Percentiles rank a stretch among this genome's conserved stretches.
Conservation (phyloP, 2,329 filamentous ascomycete genomes). For the Aureobasidium zeae region DNA sequence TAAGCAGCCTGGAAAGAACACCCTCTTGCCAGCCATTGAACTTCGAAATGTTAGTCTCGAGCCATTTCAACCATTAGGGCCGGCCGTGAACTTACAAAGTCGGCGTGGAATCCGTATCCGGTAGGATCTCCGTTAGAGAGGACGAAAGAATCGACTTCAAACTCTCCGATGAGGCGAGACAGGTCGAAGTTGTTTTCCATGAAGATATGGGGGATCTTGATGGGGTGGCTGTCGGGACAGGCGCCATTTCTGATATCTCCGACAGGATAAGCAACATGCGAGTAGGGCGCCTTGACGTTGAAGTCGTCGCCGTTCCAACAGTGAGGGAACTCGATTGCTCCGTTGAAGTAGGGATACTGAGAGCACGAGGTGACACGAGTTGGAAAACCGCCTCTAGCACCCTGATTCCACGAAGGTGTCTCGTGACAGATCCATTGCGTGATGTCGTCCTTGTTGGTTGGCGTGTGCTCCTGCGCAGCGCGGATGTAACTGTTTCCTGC, state of each 20-base stretch:
- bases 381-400: conserved; percentile 41
- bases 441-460: conserved; percentile 23
- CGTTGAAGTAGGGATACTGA: conserved; percentile 43
- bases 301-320: conserved; percentile 65
- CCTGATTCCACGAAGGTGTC: conserved; percentile 42
- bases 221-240: conserved; percentile 45
- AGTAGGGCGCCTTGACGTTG: conserved; percentile 46
- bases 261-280: conserved; percentile 55
- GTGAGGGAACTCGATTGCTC: conserved; percentile 61
- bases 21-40: conserved; percentile 42
- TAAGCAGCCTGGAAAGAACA: conserved; percentile 25
- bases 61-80: not conserved
- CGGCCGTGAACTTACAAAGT: conserved; percentile 27
- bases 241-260: conserved; percentile 40
- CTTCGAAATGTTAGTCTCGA: not conserved
- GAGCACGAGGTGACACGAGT: conserved; percentile 63
- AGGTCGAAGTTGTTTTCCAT: conserved; percentile 14
- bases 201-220: conserved; percentile 50
- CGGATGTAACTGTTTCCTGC: conserved; percentile 54
- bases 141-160: conserved; percentile 47
- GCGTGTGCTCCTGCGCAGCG: conserved; percentile 38
- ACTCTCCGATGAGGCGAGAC: conserved; percentile 51
- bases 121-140: conserved; percentile 37
- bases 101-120: conserved; percentile 42
- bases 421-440: conserved; percentile 46